phyloP scores from a whole-genome alignment of 129 eudicot genomes.

The Daucus carota region DH1_v3.0 NC_030382.2:51516001-51516500 shows the following conservation, averaged over 20 bases:
- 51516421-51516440: neutral
- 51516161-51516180: neutral
- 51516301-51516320: slow-evolving; percentile 20
- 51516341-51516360: slow-evolving; percentile 27
- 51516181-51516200: too few species aligned
- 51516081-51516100: neutral
- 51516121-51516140: neutral
- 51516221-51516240: too few species aligned
- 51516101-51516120: neutral
- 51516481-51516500: neutral
- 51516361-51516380: slow-evolving; percentile 45
- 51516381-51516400: neutral
- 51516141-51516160: neutral
- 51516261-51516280: slow-evolving; percentile 80
- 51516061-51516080: neutral
- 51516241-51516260: too few species aligned
- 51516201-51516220: too few species aligned
- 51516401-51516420: neutral
- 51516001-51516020: neutral
- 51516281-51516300: slow-evolving; percentile 77
- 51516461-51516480: neutral
- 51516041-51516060: neutral
- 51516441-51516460: neutral
- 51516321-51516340: slow-evolving; percentile 14
- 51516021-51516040: neutral